phyloP scores from a whole-genome alignment of 2,329 filamentous ascomycete genomes.

The Claviceps maximensis region DNA sequence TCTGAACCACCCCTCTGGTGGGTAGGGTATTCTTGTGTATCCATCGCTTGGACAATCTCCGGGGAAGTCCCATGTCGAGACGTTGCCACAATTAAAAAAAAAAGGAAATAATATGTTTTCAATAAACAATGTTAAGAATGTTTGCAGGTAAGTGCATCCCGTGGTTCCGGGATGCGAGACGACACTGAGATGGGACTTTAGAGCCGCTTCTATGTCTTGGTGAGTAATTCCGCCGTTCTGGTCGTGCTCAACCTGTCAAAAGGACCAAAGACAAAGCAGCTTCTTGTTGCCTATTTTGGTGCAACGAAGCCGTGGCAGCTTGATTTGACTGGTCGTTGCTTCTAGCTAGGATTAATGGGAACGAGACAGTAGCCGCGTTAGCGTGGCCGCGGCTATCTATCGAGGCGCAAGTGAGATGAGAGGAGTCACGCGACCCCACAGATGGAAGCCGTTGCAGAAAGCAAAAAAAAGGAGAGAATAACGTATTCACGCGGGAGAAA shows the following conservation, averaged over 20 bases:
- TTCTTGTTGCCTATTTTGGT: not conserved
- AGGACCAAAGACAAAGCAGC: not conserved
- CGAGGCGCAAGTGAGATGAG: not conserved
- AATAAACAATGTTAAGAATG: no score
- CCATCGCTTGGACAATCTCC: not conserved
- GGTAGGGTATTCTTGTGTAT: no score
- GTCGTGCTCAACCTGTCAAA: not conserved
- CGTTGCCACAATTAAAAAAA: not conserved
- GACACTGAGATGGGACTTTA: not conserved
- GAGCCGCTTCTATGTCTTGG: not conserved
- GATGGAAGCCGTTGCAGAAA: not conserved
- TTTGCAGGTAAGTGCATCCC: not conserved
- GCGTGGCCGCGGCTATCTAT: not conserved
- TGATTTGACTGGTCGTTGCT: not conserved
- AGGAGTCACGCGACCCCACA: not conserved
- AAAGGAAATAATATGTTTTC: not conserved
- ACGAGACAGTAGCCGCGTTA: not conserved
- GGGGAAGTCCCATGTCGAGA: not conserved
- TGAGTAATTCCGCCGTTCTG: not conserved
- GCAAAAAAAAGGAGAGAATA: not conserved
- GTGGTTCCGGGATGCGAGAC: not conserved
- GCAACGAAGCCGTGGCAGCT: not conserved
- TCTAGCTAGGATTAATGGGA: not conserved
- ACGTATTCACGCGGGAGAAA: not conserved
- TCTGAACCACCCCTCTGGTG: not conserved